Percentiles rank a stretch among this genome's conserved stretches.
Evolutionary conservation across 2,329 filamentous ascomycete species (phyloP).

Genomic region (Colletotrichum tabaci): DNA sequence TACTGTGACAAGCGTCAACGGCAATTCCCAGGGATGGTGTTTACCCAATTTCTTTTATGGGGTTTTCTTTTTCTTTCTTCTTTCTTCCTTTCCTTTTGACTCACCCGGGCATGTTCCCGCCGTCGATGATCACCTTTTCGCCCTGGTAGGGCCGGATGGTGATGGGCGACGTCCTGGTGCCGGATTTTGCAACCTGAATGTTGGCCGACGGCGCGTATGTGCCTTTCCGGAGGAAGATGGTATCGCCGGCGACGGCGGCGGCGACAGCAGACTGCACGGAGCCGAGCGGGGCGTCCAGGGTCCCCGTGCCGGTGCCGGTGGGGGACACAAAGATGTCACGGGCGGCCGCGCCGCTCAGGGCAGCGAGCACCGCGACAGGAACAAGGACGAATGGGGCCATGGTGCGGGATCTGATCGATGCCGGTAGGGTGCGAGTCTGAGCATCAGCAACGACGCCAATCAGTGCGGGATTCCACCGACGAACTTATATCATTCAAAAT

Average conservation of each 20-base stretch:
- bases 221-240: constrained; percentile 58
- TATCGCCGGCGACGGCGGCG: constrained; percentile 58
- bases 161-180: constrained; percentile 55
- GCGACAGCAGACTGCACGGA: constrained; percentile 61
- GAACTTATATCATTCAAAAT: constrained; percentile 15
- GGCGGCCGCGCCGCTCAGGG: constrained; percentile 19
- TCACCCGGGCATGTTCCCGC: constrained; percentile 55
- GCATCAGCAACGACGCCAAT: not conserved
- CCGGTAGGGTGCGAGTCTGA: not conserved
- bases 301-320: constrained; percentile 55
- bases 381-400: constrained; percentile 11
- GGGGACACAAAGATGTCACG: constrained; percentile 58
- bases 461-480: not conserved
- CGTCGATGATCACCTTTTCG: constrained; percentile 61
- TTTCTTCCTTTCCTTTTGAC: not conserved
- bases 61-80: too few species aligned
- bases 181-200: constrained; percentile 59
- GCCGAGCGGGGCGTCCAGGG: constrained; percentile 53
- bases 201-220: constrained; percentile 60
- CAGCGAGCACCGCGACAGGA: not conserved
- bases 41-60: too few species aligned
- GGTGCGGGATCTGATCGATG: not conserved
- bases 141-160: constrained; percentile 56
- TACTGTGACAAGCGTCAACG: constrained; percentile 43
- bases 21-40: not conserved